phyloP scores from a whole-genome alignment of 306 rosid species.

The Ziziphus jujuba region DNA sequence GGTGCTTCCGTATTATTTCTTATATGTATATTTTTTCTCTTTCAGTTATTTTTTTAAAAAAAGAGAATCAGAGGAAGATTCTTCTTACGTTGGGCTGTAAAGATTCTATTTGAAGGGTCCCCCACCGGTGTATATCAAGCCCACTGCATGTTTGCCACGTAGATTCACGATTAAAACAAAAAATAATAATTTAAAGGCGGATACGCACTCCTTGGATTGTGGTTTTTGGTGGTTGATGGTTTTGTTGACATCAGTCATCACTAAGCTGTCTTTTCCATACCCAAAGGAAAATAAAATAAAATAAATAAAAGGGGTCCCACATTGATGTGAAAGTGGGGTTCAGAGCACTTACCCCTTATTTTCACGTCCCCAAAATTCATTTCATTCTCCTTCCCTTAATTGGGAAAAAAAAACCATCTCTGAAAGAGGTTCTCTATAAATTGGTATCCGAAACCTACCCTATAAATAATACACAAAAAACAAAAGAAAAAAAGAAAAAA shows the following conservation, averaged over 20 bases:
- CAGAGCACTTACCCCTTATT: constrained; percentile 21
- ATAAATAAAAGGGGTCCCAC: constrained; percentile 41
- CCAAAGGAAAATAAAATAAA: constrained; percentile 61
- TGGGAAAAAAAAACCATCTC: constrained; percentile 18
- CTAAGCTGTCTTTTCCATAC: constrained; percentile 60
- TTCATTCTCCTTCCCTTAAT: constrained; percentile 31
- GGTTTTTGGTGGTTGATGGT: constrained; percentile 39
- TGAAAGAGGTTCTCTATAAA: background rate
- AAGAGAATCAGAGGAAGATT: constrained; percentile 52
- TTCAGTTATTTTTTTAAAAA: background rate
- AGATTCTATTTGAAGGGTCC: constrained; percentile 38
- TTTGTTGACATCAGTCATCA: constrained; percentile 37
- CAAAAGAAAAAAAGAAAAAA: too few species aligned
- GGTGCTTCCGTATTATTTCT: background rate
- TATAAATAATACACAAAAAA: too few species aligned
- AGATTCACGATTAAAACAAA: constrained; percentile 11
- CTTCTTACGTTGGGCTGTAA: constrained; percentile 49
- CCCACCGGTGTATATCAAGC: constrained; percentile 18
- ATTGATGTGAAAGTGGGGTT: constrained; percentile 29
- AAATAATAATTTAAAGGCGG: constrained; percentile 24
- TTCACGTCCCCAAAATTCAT: constrained; percentile 17
- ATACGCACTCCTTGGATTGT: constrained; percentile 43
- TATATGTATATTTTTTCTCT: background rate
- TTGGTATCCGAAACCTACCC: too few species aligned
- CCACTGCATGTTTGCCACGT: constrained; percentile 69